Percentiles rank a stretch among this genome's conserved stretches.
phyloP scores from a whole-genome alignment of 1,284 basidiomycete species.

The Apiotrichum mycotoxinovorans region DNA sequence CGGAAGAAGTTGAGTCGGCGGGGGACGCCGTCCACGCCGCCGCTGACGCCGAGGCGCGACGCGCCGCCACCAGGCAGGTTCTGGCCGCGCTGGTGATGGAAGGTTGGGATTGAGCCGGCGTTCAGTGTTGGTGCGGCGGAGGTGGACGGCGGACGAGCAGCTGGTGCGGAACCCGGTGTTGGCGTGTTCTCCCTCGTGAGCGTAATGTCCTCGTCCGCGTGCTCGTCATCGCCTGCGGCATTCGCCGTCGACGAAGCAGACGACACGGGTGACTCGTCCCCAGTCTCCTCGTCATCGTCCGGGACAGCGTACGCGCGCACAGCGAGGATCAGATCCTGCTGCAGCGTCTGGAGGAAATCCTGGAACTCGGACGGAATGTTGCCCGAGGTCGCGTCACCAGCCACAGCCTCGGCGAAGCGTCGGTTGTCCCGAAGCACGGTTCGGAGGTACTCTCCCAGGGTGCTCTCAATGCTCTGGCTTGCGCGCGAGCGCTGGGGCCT shows the following conservation, averaged over 20 bases:
- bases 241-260: neutral
- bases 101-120: slow-evolving; percentile 30
- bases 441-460: slow-evolving; percentile 43
- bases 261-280: neutral
- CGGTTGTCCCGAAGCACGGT: slow-evolving; percentile 35
- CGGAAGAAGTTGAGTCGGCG: slow-evolving; percentile 50
- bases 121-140: neutral
- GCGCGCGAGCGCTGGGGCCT: slow-evolving; percentile 29
- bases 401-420: slow-evolving; percentile 14
- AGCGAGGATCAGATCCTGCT: slow-evolving; percentile 40
- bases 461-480: slow-evolving; percentile 34
- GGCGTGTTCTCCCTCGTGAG: neutral
- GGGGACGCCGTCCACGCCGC: slow-evolving; percentile 29
- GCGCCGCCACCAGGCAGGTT: slow-evolving; percentile 17
- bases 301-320: slow-evolving; percentile 38
- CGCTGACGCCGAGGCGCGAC: slow-evolving; percentile 23
- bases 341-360: slow-evolving; percentile 41
- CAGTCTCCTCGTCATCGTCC: slow-evolving; percentile 8
- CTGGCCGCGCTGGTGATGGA: slow-evolving; percentile 38
- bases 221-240: neutral
- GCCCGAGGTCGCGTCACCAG: slow-evolving; percentile 15
- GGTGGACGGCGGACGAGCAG: too few species aligned
- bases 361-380: slow-evolving; percentile 38
- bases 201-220: neutral
- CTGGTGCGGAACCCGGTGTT: too few species aligned